Evolutionary conservation across 129 eudicot species (phyloP).

Genomic region (Tagetes erecta): DNA sequence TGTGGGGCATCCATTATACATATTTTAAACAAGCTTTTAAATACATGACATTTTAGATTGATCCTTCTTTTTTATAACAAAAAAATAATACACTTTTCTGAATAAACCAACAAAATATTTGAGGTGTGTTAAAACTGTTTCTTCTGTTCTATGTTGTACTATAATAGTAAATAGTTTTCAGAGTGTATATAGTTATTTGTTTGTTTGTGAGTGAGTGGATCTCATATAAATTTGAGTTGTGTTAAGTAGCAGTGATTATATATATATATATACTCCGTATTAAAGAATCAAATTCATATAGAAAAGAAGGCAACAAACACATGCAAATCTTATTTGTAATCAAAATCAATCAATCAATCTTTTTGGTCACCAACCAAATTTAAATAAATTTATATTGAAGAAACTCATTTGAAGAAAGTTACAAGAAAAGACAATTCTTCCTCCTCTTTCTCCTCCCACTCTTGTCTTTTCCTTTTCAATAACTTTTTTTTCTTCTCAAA

Average conservation of each 20-base stretch:
- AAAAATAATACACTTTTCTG: neutral
- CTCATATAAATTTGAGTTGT: no score
- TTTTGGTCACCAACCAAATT: constrained; percentile 19
- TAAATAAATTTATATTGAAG: constrained; percentile 24
- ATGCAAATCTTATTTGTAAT: constrained; percentile 12
- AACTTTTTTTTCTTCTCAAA: constrained; percentile 18
- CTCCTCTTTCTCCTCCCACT: constrained; percentile 23
- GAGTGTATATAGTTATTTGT: neutral
- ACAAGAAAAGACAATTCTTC: constrained; percentile 22
- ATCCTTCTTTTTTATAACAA: neutral
- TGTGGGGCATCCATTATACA: constrained; percentile 21
- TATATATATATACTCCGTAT: no score
- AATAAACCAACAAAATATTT: neutral
- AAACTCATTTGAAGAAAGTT: constrained; percentile 47
- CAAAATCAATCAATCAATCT: constrained; percentile 16
- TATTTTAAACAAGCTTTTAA: neutral
- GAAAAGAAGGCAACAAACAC: neutral
- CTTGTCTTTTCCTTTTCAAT: constrained; percentile 20
- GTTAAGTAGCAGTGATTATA: no score
- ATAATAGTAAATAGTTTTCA: neutral
- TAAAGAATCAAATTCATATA: neutral
- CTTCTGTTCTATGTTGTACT: neutral
- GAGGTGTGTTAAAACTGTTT: neutral
- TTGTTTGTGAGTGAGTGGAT: neutral
- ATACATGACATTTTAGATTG: neutral